Evolutionary conservation across 306 rosid species (phyloP), one percentile per base, ranked within the genome.

Genomic region (Corylus avellana): DNA sequence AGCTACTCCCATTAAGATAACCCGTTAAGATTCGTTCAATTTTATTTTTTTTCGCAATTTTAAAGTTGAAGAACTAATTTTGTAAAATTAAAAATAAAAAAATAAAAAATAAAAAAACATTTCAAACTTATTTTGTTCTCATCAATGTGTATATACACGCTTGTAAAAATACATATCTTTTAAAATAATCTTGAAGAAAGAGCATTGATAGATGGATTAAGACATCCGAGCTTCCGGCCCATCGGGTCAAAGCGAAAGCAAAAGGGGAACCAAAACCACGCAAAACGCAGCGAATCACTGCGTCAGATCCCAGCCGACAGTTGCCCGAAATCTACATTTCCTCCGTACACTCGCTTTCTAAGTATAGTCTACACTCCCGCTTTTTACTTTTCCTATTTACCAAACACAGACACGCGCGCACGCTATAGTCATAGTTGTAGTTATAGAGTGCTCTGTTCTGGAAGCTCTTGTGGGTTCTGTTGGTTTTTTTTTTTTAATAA

Each of bases 331-430:
- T 9, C 72, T 13, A 12, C 72, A 7, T n/a, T 29, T 16, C 70
- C 50, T 37, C 12, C 72, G 25, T 1, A 18, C 59, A 47, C 79
- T 47, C 32, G 50, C 18, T 75, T 9, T 44, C 54, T 14, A 20
- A 27, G 4, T 7, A 20, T 16, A 59, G 42, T 71, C 46, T 54
- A 79, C 91, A 86, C 86, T 73, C 91, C 81, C 50, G 69, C 86
- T 73, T 85, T 83, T 77, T 54, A 82, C 90, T 86, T 82, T 85
- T 84, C 25, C 79, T 72, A 16, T 63, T 82, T 79, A 85, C 92
- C 92, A 83, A 81, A 81, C 88, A 22, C 83, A 2, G 47, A 59
- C 77, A 1, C 46, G 4, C 16, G 14, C 53, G 13, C 11, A 49
- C 14, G 53, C 53, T 12, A 42, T 6, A 49, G 53, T 49, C 53